A percentile compares a stretch with the other conserved stretches of the same genome.
Evolutionary conservation across 176 grass and related monocot genomes (phyloP).

Genomic region (Carex kokanica): DNA sequence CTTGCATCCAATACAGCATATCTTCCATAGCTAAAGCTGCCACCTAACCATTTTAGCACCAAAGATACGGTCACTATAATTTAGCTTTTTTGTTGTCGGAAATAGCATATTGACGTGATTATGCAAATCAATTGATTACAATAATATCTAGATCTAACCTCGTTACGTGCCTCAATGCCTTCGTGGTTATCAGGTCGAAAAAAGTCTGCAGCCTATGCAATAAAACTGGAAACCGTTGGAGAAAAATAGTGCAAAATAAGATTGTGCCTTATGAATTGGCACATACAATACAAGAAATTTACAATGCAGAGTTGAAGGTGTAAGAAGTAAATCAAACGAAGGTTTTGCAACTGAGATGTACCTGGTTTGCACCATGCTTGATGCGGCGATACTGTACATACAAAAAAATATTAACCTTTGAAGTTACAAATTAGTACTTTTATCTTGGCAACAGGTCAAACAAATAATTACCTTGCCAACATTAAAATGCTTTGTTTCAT

Average conservation of each 20-base stretch:
- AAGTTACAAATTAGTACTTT: not conserved
- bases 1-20: constrained; percentile 96
- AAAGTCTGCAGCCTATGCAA: constrained; percentile 84
- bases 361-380: constrained; percentile 94
- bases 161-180: constrained; percentile 95
- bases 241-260: constrained; percentile 33
- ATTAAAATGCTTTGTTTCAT: constrained; percentile 99
- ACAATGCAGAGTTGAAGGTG: not conserved
- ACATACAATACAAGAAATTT: constrained; percentile 6
- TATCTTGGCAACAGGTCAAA: constrained; percentile 18
- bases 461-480: constrained; percentile 78
- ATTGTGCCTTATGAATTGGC: constrained; percentile 5
- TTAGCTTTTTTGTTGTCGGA: not conserved
- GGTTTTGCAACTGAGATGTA: constrained; percentile 31
- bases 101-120: not conserved
- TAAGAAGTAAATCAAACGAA: constrained; percentile 15
- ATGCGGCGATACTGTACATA: constrained; percentile 77
- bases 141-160: constrained; percentile 54
- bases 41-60: constrained; percentile 43
- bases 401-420: constrained; percentile 33
- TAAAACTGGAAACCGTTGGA: constrained; percentile 40
- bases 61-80: not conserved
- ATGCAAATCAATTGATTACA: not conserved
- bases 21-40: constrained; percentile 97
- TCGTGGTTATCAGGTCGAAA: constrained; percentile 91